Percentiles rank a stretch among this genome's conserved stretches.
phyloP scores from a whole-genome alignment of 495 filamentous ascomycete genomes.

The Filosporella fistucella region DNA sequence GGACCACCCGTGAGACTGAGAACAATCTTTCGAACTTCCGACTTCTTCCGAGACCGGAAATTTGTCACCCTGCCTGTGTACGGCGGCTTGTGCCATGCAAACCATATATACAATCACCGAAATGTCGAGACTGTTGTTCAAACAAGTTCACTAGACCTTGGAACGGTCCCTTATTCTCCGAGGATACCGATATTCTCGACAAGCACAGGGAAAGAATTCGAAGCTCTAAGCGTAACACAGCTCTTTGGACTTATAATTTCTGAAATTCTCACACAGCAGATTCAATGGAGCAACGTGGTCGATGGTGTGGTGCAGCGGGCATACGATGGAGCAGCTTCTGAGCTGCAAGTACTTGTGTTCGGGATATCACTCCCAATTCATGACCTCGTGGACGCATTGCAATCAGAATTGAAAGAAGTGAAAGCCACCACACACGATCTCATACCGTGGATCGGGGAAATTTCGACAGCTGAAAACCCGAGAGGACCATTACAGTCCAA shows the following conservation, averaged over 20 bases:
- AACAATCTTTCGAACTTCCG: constrained; percentile 26
- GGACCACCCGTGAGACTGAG: constrained; percentile 32
- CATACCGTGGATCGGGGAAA: neutral
- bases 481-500: constrained; percentile 1
- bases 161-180: constrained; percentile 7
- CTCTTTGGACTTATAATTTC: constrained; percentile 28
- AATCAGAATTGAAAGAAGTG: neutral
- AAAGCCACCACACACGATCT: neutral
- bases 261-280: constrained; percentile 30
- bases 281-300: constrained; percentile 28
- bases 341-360: constrained; percentile 17
- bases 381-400: constrained; percentile 4
- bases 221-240: constrained; percentile 11
- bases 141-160: neutral
- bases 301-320: constrained; percentile 13
- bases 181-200: constrained; percentile 18
- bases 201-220: constrained; percentile 20
- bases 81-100: constrained; percentile 37
- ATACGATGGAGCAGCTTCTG: neutral
- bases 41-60: constrained; percentile 30
- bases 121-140: constrained; percentile 26
- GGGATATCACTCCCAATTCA: constrained; percentile 16
- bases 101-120: constrained; percentile 31
- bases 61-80: constrained; percentile 17
- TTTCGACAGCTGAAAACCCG: neutral